Evolutionary conservation across 768 basidiomycete genomes (phyloP).

Genomic region (Rossbeevera mucosa): DNA sequence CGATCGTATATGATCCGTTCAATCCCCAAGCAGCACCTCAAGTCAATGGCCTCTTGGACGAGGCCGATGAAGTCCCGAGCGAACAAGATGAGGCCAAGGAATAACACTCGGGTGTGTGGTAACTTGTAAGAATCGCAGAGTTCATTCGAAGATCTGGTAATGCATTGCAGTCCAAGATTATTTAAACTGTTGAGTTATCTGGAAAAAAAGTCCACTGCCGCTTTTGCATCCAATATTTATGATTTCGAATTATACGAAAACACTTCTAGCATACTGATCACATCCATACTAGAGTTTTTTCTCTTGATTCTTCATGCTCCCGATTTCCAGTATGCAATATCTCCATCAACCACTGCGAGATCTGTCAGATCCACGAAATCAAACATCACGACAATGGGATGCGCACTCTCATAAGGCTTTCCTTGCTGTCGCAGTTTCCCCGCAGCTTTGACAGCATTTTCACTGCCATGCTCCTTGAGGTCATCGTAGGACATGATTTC

Average conservation of each 20-base stretch:
- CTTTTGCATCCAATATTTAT: too few species aligned
- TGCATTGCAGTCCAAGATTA: not conserved
- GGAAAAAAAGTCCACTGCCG: too few species aligned
- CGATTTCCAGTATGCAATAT: slow-evolving; percentile 90
- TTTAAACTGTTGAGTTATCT: not conserved
- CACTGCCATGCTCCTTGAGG: slow-evolving; percentile 86
- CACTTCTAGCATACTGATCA: slow-evolving; percentile 8
- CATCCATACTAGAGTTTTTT: slow-evolving; percentile 7
- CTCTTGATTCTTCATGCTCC: slow-evolving; percentile 40
- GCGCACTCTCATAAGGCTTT: slow-evolving; percentile 91
- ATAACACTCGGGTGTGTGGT: not conserved
- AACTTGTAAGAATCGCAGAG: not conserved
- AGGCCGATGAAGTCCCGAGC: slow-evolving; percentile 12
- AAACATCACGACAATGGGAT: not conserved
- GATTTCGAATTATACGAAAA: slow-evolving; percentile 9
- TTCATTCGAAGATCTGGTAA: not conserved
- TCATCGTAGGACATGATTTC: slow-evolving; percentile 95
- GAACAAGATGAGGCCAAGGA: slow-evolving; percentile 12
- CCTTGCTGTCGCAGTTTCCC: slow-evolving; percentile 95
- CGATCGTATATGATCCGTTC: slow-evolving; percentile 63
- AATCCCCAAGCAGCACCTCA: slow-evolving; percentile 1
- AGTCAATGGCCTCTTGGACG: slow-evolving; percentile 16
- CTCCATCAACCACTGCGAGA: slow-evolving; percentile 71
- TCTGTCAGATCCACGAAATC: slow-evolving; percentile 5
- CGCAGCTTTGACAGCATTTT: slow-evolving; percentile 87